phyloP scores from a whole-genome alignment of 2,329 filamentous ascomycete species.

The Aotearoamyces nothofagi region DNA sequence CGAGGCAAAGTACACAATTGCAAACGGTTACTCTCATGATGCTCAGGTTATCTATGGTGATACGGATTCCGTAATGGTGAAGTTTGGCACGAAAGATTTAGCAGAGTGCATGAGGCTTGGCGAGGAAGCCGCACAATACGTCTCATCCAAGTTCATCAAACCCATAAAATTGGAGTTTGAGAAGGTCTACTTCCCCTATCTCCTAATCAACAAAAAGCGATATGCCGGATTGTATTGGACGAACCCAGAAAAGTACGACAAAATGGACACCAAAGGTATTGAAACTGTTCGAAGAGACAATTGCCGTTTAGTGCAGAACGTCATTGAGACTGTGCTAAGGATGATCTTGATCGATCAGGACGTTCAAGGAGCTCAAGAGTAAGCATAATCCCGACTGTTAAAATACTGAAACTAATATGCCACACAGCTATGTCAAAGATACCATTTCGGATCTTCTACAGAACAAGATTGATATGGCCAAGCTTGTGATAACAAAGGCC shows the following conservation, averaged over 20 bases:
- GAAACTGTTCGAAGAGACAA: conserved; percentile 97
- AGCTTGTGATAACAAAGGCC: conserved; percentile 96
- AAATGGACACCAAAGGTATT: conserved; percentile 99
- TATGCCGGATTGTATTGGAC: conserved; percentile 99
- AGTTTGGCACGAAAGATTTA: conserved; percentile 83
- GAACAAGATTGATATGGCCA: conserved; percentile 98
- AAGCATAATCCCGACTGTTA: conserved; percentile 25
- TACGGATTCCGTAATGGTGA: conserved; percentile 99
- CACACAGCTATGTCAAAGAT: conserved; percentile 75
- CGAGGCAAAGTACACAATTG: conserved; percentile 75
- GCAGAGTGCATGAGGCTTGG: conserved; percentile 85
- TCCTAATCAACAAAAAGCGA: conserved; percentile 99
- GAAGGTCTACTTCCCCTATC: conserved; percentile 95
- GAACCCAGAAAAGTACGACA: conserved; percentile 85
- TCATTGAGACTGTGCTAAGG: conserved; percentile 89
- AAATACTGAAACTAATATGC: conserved; percentile 22
- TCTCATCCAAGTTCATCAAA: conserved; percentile 85
- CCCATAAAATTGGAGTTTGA: conserved; percentile 99
- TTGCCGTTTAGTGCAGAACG: conserved; percentile 85
- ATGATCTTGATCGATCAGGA: conserved; percentile 95
- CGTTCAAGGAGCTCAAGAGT: conserved; percentile 83
- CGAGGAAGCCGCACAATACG: conserved; percentile 77
- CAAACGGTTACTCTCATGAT: conserved; percentile 88
- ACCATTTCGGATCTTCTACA: conserved; percentile 90
- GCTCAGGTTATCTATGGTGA: conserved; percentile 97